Evolutionary conservation across 2,329 filamentous ascomycete genomes (phyloP), one percentile per base, ranked within the genome.

Genomic region (Shiraia sp.): DNA sequence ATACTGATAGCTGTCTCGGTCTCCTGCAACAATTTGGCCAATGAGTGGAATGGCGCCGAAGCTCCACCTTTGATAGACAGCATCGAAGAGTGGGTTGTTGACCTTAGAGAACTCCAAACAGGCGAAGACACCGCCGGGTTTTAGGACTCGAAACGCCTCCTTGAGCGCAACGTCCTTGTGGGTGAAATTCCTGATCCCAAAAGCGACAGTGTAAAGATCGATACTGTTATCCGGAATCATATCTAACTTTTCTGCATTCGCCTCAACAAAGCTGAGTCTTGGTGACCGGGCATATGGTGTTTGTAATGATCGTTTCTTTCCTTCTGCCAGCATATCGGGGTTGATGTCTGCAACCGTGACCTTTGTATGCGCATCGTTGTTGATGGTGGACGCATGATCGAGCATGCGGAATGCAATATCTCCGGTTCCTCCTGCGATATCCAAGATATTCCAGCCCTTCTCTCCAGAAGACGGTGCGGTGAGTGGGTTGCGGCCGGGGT

Each of bases 351-450:
- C 87, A 61, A 97, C 90, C 27, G 88, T 96, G 53, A 99, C 90
- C 66, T 81, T 85, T 5, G 91, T 88, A 57, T 86, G 79, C 13
- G 82, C 79, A 73, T 96, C 92, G 65, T 82, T 75, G 76, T 95
- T 90, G 65, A 95, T 77, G 49, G 80, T 81, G 35, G 88, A 88
- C 16, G 90, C 85, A 67, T 96, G 90, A 72, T 92, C 86, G 40
- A 99, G 85, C 77, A 96, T 87, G 56, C 93, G 90, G 75, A 97
- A 96, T 43, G 93, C 93, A 64, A 99, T 96, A 73, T 99, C 93
- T 55, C 93, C 93, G 4, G 93, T 97, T 59, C 93, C 93, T 64
- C 95, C 93, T 27, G 95, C 93, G 37, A 99, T 90, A 72, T 99
- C 93, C 64, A 99, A 87, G 68, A 99, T 89, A 73, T 76, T 82